Percentiles rank a stretch among this genome's conserved stretches.
phyloP scores from a whole-genome alignment of 768 basidiomycete genomes.

The Kwoniella botswanensis region DNA sequence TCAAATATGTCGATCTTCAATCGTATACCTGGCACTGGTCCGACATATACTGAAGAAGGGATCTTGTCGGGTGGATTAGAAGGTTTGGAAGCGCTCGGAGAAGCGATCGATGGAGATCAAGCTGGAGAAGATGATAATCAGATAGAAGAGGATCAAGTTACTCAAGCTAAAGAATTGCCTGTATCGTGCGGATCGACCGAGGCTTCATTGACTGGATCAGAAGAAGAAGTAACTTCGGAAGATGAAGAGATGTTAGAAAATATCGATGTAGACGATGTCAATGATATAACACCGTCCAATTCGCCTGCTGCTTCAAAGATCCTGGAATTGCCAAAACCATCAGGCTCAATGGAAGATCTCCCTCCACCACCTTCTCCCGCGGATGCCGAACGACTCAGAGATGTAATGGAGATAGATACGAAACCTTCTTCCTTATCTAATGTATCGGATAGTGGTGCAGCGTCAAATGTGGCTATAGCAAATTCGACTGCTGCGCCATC shows the following conservation, averaged over 20 bases:
- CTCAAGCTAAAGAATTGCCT: slow-evolving; percentile 57
- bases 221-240: slow-evolving; percentile 44
- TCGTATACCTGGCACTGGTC: slow-evolving; percentile 70
- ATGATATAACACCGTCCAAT: slow-evolving; percentile 39
- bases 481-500: slow-evolving; percentile 43
- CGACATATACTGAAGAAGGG: slow-evolving; percentile 80
- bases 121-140: slow-evolving; percentile 70
- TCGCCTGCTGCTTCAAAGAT: slow-evolving; percentile 25
- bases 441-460: slow-evolving; percentile 39
- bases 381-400: slow-evolving; percentile 40
- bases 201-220: slow-evolving; percentile 43
- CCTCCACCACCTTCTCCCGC: slow-evolving; percentile 51
- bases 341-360: slow-evolving; percentile 1
- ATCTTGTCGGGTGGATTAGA: slow-evolving; percentile 83
- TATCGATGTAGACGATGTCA: slow-evolving; percentile 27
- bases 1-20: slow-evolving; percentile 98
- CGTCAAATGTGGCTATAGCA: slow-evolving; percentile 47
- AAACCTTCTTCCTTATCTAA: slow-evolving; percentile 22
- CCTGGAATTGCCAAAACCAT: slow-evolving; percentile 3
- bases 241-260: slow-evolving; percentile 45
- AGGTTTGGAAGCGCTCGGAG: slow-evolving; percentile 82
- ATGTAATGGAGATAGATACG: slow-evolving; percentile 47
- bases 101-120: slow-evolving; percentile 75
- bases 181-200: slow-evolving; percentile 55
- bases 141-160: slow-evolving; percentile 78